Percentiles rank a stretch among this genome's conserved stretches.
These are phyloP conservation scores for Striga asiatica DNA, from an alignment of 257 asterid species.

Conservation along the genomic window DNA sequence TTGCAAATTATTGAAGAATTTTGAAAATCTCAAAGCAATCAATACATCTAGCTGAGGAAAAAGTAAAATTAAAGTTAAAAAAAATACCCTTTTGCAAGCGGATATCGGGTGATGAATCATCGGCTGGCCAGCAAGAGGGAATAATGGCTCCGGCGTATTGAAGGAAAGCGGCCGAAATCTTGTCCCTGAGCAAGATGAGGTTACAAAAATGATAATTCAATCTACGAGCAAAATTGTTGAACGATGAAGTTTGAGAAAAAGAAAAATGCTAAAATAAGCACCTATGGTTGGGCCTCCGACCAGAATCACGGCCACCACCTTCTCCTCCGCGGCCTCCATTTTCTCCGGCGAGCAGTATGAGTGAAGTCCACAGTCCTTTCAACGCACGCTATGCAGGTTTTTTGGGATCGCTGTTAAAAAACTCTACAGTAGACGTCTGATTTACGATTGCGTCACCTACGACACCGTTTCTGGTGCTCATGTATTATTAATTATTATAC, in stretches of 20 bases:
- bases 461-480: neutral
- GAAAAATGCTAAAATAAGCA: constrained; percentile 1
- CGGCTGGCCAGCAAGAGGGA: constrained; percentile 83
- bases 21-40: neutral
- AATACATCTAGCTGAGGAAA: neutral
- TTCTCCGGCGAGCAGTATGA: constrained; percentile 1
- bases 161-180: constrained; percentile 77
- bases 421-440: neutral
- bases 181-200: constrained; percentile 41
- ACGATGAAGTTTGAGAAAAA: neutral
- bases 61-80: neutral
- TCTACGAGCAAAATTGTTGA: neutral
- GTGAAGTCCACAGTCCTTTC: constrained; percentile 15
- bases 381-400: neutral
- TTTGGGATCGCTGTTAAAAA: constrained; percentile 9
- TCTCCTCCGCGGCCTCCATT: constrained; percentile 46
- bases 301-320: constrained; percentile 76
- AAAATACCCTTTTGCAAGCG: constrained; percentile 64
- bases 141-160: constrained; percentile 66
- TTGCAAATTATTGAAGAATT: neutral
- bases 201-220: neutral
- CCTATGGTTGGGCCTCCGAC: constrained; percentile 83
- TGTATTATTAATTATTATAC: too few relatives aligned
- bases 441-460: neutral
- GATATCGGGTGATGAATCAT: constrained; percentile 82